A percentile compares a stretch with the other conserved stretches of the same genome.
Conservation (phyloP, 805 yeast species). For the Zygotorulaspora florentina region DNA sequence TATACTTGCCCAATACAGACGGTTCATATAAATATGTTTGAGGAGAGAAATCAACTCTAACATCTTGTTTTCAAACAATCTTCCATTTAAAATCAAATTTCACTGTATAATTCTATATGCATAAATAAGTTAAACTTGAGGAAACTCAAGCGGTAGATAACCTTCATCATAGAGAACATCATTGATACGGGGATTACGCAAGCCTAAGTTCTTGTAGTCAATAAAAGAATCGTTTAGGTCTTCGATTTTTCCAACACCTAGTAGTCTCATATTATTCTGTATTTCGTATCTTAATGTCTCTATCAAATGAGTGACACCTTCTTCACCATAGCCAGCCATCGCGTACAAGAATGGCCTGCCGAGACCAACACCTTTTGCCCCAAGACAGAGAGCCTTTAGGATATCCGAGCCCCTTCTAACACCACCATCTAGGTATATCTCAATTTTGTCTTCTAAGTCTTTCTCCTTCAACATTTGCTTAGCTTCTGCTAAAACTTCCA, state of each 20-base stretch:
- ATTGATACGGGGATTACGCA: slow-evolving; percentile 38
- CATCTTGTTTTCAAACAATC: no score
- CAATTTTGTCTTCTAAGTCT: slow-evolving; percentile 47
- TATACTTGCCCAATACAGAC: no score
- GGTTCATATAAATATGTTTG: no score
- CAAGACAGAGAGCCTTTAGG: slow-evolving; percentile 70
- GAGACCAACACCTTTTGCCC: slow-evolving; percentile 71
- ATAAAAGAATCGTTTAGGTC: slow-evolving; percentile 43
- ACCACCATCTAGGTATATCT: slow-evolving; percentile 73
- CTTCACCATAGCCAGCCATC: slow-evolving; percentile 75
- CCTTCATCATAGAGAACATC: slow-evolving; percentile 20
- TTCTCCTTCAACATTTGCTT: slow-evolving; percentile 41
- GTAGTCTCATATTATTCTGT: slow-evolving; percentile 58
- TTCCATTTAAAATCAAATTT: no score
- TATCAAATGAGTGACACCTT: slow-evolving; percentile 63
- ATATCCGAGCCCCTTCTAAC: slow-evolving; percentile 72
- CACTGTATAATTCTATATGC: not conserved
- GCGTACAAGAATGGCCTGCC: slow-evolving; percentile 77
- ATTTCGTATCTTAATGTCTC: slow-evolving; percentile 59
- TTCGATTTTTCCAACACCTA: slow-evolving; percentile 52
- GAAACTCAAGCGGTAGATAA: slow-evolving; percentile 13
- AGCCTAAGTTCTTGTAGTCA: slow-evolving; percentile 27
- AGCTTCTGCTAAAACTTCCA: slow-evolving; percentile 57
- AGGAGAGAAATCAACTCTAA: no score
- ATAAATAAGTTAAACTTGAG: slow-evolving; percentile 5